Conservation (phyloP, 208 protist species). For the Trypanosomatidae sp. region DNA sequence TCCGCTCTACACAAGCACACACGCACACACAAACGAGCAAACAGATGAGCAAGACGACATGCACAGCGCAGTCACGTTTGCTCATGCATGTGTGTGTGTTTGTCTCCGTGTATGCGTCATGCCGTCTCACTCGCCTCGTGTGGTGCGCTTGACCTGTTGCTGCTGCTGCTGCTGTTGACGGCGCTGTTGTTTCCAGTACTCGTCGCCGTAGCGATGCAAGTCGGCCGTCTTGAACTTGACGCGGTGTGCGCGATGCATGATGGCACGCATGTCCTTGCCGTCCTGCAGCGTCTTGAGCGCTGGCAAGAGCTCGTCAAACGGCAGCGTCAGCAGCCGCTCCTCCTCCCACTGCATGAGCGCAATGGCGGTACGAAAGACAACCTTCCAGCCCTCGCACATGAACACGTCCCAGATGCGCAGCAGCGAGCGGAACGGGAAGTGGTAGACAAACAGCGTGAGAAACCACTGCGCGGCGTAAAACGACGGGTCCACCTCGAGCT, state of each 20-base stretch:
- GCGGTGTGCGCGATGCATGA: conserved; percentile 53
- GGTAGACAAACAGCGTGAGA: conserved; percentile 84
- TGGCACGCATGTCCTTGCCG: conserved; percentile 55
- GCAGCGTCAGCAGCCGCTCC: conserved; percentile 39
- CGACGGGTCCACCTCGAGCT: conserved; percentile 54
- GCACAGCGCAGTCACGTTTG: not conserved
- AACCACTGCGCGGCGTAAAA: conserved; percentile 92
- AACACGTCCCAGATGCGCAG: conserved; percentile 91
- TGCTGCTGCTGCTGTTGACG: conserved; percentile 3
- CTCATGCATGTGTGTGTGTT: not conserved
- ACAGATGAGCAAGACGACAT: no score
- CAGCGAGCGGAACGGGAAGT: conserved; percentile 78
- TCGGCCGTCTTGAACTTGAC: conserved; percentile 85
- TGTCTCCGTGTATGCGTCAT: not conserved
- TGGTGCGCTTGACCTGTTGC: not conserved
- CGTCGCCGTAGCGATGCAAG: conserved; percentile 59
- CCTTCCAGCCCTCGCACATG: conserved; percentile 89
- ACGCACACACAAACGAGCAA: no score
- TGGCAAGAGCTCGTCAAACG: conserved; percentile 69
- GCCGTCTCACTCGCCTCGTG: not conserved
- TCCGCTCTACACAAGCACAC: no score
- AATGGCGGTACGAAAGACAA: conserved; percentile 84
- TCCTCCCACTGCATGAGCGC: conserved; percentile 86
- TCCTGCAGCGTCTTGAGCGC: conserved; percentile 79
- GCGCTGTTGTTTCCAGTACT: conserved; percentile 83